phyloP scores from a whole-genome alignment of 2,329 filamentous ascomycete genomes.

The Cryoendolithus antarcticus region DNA sequence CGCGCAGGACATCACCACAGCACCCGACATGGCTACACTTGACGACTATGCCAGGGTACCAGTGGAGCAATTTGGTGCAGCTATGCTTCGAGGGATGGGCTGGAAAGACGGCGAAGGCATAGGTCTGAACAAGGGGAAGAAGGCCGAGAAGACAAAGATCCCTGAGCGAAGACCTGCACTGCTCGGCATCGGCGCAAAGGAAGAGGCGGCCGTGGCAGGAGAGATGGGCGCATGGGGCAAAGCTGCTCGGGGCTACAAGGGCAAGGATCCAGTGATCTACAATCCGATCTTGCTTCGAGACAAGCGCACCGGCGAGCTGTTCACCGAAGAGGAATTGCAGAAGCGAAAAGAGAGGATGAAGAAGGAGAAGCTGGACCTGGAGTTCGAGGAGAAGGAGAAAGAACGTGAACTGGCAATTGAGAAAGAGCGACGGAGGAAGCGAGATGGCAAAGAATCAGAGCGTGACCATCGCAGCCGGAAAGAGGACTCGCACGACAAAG shows the following conservation, averaged over 20 bases:
- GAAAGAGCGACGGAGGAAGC: slow-evolving; percentile 17
- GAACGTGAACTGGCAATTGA: slow-evolving; percentile 18
- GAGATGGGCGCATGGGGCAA: slow-evolving; percentile 75
- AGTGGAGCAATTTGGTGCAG: slow-evolving; percentile 88
- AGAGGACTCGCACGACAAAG: slow-evolving; percentile 2
- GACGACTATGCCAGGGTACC: slow-evolving; percentile 82
- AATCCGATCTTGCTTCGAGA: slow-evolving; percentile 50
- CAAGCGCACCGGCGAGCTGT: slow-evolving; percentile 48
- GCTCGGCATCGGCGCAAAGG: slow-evolving; percentile 79
- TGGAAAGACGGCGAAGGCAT: slow-evolving; percentile 64
- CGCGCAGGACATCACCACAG: slow-evolving; percentile 50
- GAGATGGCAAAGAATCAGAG: slow-evolving; percentile 9
- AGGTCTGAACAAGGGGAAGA: slow-evolving; percentile 38
- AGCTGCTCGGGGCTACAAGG: slow-evolving; percentile 38
- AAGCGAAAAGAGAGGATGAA: slow-evolving; percentile 31
- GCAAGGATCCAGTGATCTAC: slow-evolving; percentile 47
- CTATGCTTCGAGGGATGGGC: slow-evolving; percentile 83
- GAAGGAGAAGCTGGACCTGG: slow-evolving; percentile 32
- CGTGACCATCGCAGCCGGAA: slow-evolving; percentile 4
- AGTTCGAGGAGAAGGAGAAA: slow-evolving; percentile 28
- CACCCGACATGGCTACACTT: slow-evolving; percentile 63
- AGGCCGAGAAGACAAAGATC: slow-evolving; percentile 44
- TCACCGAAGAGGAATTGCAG: slow-evolving; percentile 51
- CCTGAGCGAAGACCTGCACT: slow-evolving; percentile 64
- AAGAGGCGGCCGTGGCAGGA: slow-evolving; percentile 50